Percentiles rank a stretch among this genome's conserved stretches.
These are phyloP conservation scores for Neopestalotiopsis sp. DNA, from an alignment of 2,329 filamentous ascomycete genomes.

Conservation along the genomic window DNA sequence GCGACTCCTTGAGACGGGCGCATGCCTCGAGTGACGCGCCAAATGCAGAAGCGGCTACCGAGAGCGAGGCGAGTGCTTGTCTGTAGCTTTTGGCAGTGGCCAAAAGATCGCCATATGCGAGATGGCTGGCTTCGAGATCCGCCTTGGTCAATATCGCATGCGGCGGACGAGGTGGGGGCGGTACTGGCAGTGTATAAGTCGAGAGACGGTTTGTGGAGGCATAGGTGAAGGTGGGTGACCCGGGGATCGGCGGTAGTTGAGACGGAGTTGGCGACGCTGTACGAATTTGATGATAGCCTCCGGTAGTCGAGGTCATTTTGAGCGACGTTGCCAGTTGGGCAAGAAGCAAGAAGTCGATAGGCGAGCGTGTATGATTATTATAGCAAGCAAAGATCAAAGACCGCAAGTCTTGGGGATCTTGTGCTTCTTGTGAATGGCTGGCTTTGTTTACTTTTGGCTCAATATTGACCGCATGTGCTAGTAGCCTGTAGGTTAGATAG, in stretches of 20 bases:
- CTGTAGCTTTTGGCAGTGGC: constrained; percentile 69
- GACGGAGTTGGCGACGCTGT: constrained; percentile 58
- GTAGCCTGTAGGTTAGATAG: too few relatives aligned
- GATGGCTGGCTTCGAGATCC: constrained; percentile 68
- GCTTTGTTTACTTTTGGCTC: constrained; percentile 17
- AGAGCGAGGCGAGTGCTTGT: constrained; percentile 64
- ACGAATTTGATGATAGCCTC: neutral
- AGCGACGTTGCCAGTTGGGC: neutral
- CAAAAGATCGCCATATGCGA: constrained; percentile 67
- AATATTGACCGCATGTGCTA: neutral
- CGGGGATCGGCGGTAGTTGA: constrained; percentile 64
- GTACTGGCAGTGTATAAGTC: constrained; percentile 63
- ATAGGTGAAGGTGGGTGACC: constrained; percentile 68
- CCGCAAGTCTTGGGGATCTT: neutral
- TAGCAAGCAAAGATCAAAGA: neutral
- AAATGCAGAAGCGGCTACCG: constrained; percentile 66
- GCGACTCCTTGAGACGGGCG: constrained; percentile 71
- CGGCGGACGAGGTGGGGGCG: constrained; percentile 63
- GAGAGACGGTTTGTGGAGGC: constrained; percentile 66
- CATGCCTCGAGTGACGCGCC: constrained; percentile 70
- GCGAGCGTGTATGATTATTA: neutral
- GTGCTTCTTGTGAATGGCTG: constrained; percentile 9
- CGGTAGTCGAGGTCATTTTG: constrained; percentile 12
- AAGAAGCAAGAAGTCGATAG: too few relatives aligned
- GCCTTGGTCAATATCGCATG: constrained; percentile 66